A percentile compares a stretch with the other conserved stretches of the same genome.
Conservation (phyloP, 441 rosid genomes). For the Arabidopsis hybrid region DNA sequence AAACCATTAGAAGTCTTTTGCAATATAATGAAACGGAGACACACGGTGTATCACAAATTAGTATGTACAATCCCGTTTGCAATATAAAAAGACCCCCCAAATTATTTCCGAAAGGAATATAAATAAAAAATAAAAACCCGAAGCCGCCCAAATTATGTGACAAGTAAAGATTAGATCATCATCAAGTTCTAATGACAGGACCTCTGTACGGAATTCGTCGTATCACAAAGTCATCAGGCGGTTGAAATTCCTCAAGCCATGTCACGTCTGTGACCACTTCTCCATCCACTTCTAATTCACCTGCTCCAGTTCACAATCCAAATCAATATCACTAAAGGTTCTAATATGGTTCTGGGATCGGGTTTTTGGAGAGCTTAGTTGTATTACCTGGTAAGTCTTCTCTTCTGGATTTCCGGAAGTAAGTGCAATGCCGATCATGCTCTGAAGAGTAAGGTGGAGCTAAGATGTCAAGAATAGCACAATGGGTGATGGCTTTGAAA, state of each 20-base stretch:
- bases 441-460: conserved; percentile 80
- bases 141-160: conserved; percentile 39
- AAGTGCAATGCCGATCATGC: conserved; percentile 68
- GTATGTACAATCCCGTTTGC: conserved; percentile 40
- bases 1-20: conserved; percentile 21
- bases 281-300: conserved; percentile 62
- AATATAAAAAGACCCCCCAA: conserved; percentile 35
- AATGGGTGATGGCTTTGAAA: conserved; percentile 71
- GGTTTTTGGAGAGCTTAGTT: conserved; percentile 1
- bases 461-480: conserved; percentile 77
- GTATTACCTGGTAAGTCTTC: conserved; percentile 67
- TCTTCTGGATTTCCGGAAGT: conserved; percentile 59
- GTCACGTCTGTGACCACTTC: conserved; percentile 54
- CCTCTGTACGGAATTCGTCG: conserved; percentile 68
- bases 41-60: conserved; percentile 16
- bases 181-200: conserved; percentile 63
- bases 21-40: conserved; percentile 28
- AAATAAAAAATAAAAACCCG: conserved; percentile 30
- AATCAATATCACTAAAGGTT: background rate
- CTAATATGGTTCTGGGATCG: no score
- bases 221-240: conserved; percentile 77
- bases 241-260: conserved; percentile 82
- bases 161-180: conserved; percentile 1
- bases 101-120: conserved; percentile 51
- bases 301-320: conserved; percentile 42